Percentiles rank a stretch among this genome's conserved stretches.
Evolutionary conservation across 768 basidiomycete genomes (phyloP).

Genomic region (Termitomyces sp.): DNA sequence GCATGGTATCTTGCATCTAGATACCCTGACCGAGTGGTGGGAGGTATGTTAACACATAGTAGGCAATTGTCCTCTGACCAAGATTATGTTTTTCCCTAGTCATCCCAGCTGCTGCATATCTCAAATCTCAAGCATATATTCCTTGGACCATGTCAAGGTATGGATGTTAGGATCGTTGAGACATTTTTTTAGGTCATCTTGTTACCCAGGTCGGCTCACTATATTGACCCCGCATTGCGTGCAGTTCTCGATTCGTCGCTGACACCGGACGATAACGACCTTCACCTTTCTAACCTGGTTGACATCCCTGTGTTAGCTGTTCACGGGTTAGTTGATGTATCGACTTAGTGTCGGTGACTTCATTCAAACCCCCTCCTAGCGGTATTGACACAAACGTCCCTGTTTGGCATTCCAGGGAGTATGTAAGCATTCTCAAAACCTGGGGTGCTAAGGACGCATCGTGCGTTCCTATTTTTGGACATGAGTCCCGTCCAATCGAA

Average conservation of each 20-base stretch:
- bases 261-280: slow-evolving; percentile 83
- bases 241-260: slow-evolving; percentile 72
- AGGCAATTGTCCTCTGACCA: background rate
- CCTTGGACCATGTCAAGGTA: slow-evolving; percentile 65
- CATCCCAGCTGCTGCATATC: slow-evolving; percentile 76
- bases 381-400: slow-evolving; percentile 86
- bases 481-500: background rate
- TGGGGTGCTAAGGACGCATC: slow-evolving; percentile 48
- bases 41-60: slow-evolving; percentile 33
- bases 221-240: slow-evolving; percentile 69
- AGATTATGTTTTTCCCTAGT: slow-evolving; percentile 33
- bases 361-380: slow-evolving; percentile 28
- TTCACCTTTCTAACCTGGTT: slow-evolving; percentile 76
- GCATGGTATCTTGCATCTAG: slow-evolving; percentile 76
- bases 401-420: slow-evolving; percentile 76
- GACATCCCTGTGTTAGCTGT: slow-evolving; percentile 69
- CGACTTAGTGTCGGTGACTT: background rate
- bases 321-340: slow-evolving; percentile 59
- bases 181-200: background rate
- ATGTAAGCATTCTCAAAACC: slow-evolving; percentile 52
- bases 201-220: slow-evolving; percentile 62
- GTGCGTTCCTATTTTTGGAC: slow-evolving; percentile 27
- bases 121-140: slow-evolving; percentile 86
- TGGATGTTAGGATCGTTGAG: background rate
- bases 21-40: slow-evolving; percentile 72